Evolutionary conservation across 345 rosid species (phyloP), one percentile per base, ranked within the genome.

Genomic region (Hevea brasiliensis): DNA sequence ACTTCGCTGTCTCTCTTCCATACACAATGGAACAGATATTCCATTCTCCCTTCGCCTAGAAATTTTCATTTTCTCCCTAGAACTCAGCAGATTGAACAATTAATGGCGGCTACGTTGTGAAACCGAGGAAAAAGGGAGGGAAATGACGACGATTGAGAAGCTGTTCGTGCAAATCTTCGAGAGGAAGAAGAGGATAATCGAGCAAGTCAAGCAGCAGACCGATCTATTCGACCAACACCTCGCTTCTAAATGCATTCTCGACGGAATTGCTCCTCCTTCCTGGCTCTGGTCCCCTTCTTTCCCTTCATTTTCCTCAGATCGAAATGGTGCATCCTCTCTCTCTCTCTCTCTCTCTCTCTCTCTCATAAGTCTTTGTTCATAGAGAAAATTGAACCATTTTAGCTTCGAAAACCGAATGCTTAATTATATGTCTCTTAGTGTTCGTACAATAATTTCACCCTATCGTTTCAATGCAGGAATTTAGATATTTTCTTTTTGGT

Each of bases 181-280:
- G 77, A 80, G 89, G 83, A 89, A 87, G 87, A 81, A 80, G 72
- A 70, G 83, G 75, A 85, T 87, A 72, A 72, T 91, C 23, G 87
- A 86, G 44, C 87, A 85, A 70, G 83, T 86, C 23, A 83, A 81
- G 86, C 89, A 88, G 59, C 95, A 87, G 79, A 74, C 80, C 47
- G 81, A 80, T 57, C 90, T 81, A 74, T 89, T 84, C 76, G 96
- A 95, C 60, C 88, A 85, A 13, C 84, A 85, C 56, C 89, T 91
- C 75, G 96, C 93, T 73, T 86, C 92, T 59, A 84, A 81, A 0
- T 92, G 95, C 60, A 76, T 90, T 72, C 82, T 95, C 41, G 84
- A 82, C 26, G 96, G 94, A 64, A 68, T 91, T 23, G 50, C 85
- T 41, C 94, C 94, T 80, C 99, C 98, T 57, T 35, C 92, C 3